These are phyloP conservation scores for Gossypium aridum DNA, from an alignment of 441 rosid species.

Conservation along the genomic window DNA sequence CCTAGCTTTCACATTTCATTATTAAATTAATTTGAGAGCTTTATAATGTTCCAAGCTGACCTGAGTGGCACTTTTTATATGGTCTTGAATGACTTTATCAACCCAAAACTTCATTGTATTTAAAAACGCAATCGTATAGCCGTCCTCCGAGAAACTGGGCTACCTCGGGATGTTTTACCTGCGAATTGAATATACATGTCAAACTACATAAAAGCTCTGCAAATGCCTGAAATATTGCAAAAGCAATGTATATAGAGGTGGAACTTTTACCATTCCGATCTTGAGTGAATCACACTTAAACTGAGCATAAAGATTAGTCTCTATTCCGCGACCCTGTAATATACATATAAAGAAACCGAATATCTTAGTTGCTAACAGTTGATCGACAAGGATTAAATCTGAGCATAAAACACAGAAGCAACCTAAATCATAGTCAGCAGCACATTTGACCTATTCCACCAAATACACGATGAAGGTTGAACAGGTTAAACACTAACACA, in stretches of 20 bases:
- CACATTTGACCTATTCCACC: neutral
- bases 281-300: slow-evolving; percentile 94
- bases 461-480: neutral
- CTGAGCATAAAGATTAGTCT: slow-evolving; percentile 94
- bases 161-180: slow-evolving; percentile 97
- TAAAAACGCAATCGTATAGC: slow-evolving; percentile 92
- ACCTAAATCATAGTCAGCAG: neutral
- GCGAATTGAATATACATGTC: slow-evolving; percentile 15
- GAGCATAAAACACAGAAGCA: slow-evolving; percentile 4
- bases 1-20: neutral
- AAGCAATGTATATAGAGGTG: neutral
- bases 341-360: neutral
- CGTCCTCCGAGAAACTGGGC: slow-evolving; percentile 95
- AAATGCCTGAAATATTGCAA: neutral
- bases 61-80: neutral
- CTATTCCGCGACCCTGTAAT: slow-evolving; percentile 89
- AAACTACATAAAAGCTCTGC: neutral
- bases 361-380: neutral
- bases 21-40: neutral
- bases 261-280: slow-evolving; percentile 73
- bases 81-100: neutral
- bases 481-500: neutral
- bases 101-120: slow-evolving; percentile 58
- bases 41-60: neutral
- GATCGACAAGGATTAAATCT: neutral